These are phyloP conservation scores for Kalmusia sp. DNA, from an alignment of 2,329 filamentous ascomycete genomes.

Conservation along the genomic window DNA sequence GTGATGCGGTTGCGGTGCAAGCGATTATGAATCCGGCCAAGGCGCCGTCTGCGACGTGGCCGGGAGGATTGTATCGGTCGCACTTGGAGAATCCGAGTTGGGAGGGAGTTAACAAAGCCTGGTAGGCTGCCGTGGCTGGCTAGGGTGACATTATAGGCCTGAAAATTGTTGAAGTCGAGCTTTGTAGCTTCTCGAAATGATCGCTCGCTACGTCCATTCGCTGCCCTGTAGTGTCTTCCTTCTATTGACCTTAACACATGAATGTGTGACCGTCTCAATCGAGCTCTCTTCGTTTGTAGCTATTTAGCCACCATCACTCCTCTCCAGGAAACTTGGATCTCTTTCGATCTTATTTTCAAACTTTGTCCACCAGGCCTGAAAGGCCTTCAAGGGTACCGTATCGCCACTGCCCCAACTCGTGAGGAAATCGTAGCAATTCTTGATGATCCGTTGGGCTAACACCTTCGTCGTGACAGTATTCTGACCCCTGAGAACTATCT, in stretches of 20 bases:
- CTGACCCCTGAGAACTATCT: conserved; percentile 45
- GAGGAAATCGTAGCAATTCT: conserved; percentile 96
- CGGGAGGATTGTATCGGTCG: conserved; percentile 36
- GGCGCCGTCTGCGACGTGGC: conserved; percentile 49
- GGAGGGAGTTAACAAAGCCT: conserved; percentile 39
- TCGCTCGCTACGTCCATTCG: not conserved
- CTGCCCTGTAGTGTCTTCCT: not conserved
- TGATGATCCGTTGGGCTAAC: conserved; percentile 91
- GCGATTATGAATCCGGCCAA: conserved; percentile 46
- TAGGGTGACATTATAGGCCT: not conserved
- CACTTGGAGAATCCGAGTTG: conserved; percentile 35
- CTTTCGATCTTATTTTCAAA: conserved; percentile 86
- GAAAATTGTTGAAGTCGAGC: not conserved
- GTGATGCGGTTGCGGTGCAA: conserved; percentile 52
- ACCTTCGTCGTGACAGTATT: conserved; percentile 70
- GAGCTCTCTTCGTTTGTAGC: too few relatives aligned
- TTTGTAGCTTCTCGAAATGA: not conserved
- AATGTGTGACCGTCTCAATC: too few relatives aligned
- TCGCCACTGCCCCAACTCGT: conserved; percentile 83
- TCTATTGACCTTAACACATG: not conserved
- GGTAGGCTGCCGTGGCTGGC: conserved; percentile 19
- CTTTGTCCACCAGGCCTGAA: conserved; percentile 97
- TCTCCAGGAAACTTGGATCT: conserved; percentile 89
- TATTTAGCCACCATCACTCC: conserved; percentile 59
- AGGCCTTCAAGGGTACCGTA: conserved; percentile 90